Evolutionary conservation across 163 green algal genomes (phyloP).

Genomic region (Botryococcus braunii): DNA sequence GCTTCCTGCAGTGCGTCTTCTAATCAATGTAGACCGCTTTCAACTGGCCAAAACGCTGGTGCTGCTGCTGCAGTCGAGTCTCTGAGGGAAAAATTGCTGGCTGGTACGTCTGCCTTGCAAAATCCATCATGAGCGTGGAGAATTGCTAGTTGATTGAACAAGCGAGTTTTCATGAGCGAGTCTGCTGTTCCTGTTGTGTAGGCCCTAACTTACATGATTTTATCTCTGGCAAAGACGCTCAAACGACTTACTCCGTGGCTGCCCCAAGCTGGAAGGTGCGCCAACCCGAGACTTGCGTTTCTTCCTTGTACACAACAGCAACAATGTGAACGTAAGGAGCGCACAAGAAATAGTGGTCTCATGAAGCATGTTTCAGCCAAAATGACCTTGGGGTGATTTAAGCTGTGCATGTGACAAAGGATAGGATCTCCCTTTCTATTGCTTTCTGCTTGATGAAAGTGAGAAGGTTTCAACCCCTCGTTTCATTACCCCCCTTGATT

Average conservation of each 20-base stretch:
- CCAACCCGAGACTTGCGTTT: background rate
- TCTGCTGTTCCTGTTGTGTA: conserved; percentile 2
- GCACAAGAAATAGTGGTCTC: background rate
- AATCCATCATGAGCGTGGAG: background rate
- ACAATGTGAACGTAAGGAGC: background rate
- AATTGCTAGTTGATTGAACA: background rate
- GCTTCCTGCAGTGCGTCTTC: too few species aligned
- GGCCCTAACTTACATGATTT: conserved; percentile 7
- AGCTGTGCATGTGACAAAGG: background rate
- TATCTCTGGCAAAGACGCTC: background rate
- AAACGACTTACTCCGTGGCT: conserved; percentile 15
- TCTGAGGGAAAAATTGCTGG: background rate
- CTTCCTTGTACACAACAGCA: background rate
- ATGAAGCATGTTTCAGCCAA: background rate
- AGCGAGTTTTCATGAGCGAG: background rate
- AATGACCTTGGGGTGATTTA: background rate
- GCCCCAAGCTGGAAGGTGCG: conserved; percentile 24
- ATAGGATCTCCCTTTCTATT: too few species aligned
- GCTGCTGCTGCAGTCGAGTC: background rate
- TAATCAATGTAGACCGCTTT: too few species aligned
- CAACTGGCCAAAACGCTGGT: background rate
- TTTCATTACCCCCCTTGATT: too few species aligned
- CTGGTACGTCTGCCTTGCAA: background rate
- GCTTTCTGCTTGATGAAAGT: too few species aligned
- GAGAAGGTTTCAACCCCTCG: too few species aligned